phyloP scores from a whole-genome alignment of 2,329 filamentous ascomycete genomes.

The Colletotrichum ledebouriae region DNA sequence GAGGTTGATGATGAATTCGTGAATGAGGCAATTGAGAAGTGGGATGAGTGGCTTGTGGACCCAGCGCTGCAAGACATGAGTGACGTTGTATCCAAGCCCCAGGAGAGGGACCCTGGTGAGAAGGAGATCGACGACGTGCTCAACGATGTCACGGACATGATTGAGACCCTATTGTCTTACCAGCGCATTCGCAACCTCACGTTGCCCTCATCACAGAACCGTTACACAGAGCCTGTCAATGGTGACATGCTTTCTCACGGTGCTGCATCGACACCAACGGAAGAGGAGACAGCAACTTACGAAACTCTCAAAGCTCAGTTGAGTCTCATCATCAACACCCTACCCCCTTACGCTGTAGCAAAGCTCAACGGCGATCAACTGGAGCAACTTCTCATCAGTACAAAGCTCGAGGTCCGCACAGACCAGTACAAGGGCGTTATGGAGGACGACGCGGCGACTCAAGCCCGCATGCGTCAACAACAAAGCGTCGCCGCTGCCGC shows the following conservation, averaged over 20 bases:
- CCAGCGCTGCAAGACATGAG: constrained; percentile 62
- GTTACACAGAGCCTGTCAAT: constrained; percentile 72
- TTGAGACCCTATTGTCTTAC: constrained; percentile 82
- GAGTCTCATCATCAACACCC: constrained; percentile 76
- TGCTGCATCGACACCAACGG: constrained; percentile 75
- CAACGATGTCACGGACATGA: constrained; percentile 79
- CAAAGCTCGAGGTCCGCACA: constrained; percentile 79
- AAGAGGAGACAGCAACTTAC: constrained; percentile 73
- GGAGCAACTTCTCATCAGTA: constrained; percentile 86
- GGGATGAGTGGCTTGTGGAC: constrained; percentile 70
- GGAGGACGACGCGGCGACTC: constrained; percentile 80
- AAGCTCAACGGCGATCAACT: constrained; percentile 89
- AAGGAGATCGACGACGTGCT: constrained; percentile 60
- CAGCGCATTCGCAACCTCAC: constrained; percentile 83
- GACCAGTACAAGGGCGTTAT: constrained; percentile 83
- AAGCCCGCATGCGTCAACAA: constrained; percentile 62
- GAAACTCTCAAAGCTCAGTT: constrained; percentile 82
- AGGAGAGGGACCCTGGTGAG: constrained; percentile 46
- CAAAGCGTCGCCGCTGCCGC: constrained; percentile 47
- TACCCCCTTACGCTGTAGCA: constrained; percentile 88
- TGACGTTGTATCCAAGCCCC: constrained; percentile 63
- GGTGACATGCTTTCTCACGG: constrained; percentile 78
- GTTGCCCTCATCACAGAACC: constrained; percentile 73
- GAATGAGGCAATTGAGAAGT: constrained; percentile 68
- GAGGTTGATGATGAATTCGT: constrained; percentile 64